Evolutionary conservation across 2,329 filamentous ascomycete species (phyloP), one percentile per base, ranked within the genome.

Genomic region (Arthrobotrys conoides): DNA sequence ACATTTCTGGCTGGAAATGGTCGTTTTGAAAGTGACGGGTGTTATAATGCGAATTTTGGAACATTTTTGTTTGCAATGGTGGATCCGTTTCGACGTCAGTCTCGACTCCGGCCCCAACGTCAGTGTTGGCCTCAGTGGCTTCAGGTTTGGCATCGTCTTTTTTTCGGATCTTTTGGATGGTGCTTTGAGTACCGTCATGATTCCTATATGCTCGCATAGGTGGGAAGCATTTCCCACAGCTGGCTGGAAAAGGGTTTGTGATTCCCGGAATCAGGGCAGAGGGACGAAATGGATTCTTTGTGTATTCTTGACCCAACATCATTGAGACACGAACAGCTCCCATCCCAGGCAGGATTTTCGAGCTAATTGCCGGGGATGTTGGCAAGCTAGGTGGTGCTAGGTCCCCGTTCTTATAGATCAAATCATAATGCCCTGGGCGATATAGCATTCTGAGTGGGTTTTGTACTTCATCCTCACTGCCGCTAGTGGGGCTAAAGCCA

Each of bases 381-480:
- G 80, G 73, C 53, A 75, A 61, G 6, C 79, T 79, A 1, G 75
- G 82, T 70, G 79, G 77, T 83, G 79, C 76, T 16, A 88, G 82
- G 81, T 88, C 87, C 80, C 88, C 88, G 30, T 87, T 86, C 83
- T 90, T 91, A 86, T 99, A 99, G 38, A 98, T 88, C 79, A 99
- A 91, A 84, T 98, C 96, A 84, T 98, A 99, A 85, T 98, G 96
- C 77, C 93, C 93, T 49, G 90, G 90, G 82, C 90, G 86, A 82
- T 91, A 91, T 24, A 91, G 86, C n/a, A 91, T 85, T 80, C 88
- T 86, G 0, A 88, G 82, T 0, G 83, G 82, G 16, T 85, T 84
- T 20, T 53, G 24, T n/a, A n/a, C 27, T 51, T 84, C 82, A 66
- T 87, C 86, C 68, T 87, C 84, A 68, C 87, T 87, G 14, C 86